A percentile compares a stretch with the other conserved stretches of the same genome.
phyloP scores from a whole-genome alignment of 2,329 filamentous ascomycete species.

The Pseudogymnoascus sp. region DNA sequence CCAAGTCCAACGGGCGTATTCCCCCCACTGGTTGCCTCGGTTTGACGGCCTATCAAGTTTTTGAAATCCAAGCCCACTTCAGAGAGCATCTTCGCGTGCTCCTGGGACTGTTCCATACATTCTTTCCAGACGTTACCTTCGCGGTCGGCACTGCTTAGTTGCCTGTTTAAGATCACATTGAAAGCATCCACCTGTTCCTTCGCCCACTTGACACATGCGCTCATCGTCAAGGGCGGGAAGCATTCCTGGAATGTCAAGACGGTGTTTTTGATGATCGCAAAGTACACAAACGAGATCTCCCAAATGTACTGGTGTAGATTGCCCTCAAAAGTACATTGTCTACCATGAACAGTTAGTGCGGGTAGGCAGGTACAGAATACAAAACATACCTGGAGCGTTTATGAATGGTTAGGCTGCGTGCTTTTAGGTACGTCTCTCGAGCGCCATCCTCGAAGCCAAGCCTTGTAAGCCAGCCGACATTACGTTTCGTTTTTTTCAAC shows the following conservation, averaged over 20 bases:
- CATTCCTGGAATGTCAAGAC: constrained; percentile 81
- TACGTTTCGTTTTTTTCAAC: constrained; percentile 67
- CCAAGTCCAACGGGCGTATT: not conserved
- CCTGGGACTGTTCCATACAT: constrained; percentile 74
- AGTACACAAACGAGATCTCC: constrained; percentile 92
- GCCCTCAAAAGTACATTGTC: constrained; percentile 91
- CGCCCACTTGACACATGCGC: constrained; percentile 96
- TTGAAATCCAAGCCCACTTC: constrained; percentile 88
- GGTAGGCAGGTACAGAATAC: constrained; percentile 1
- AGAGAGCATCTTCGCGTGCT: constrained; percentile 70
- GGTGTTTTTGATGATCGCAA: constrained; percentile 88
- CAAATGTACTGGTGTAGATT: constrained; percentile 90
- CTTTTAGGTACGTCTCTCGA: constrained; percentile 75
- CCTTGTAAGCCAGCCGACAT: constrained; percentile 76
- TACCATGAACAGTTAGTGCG: constrained; percentile 34
- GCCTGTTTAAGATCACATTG: constrained; percentile 72
- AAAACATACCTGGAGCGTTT: constrained; percentile 69
- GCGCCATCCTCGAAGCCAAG: constrained; percentile 88
- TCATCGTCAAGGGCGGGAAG: constrained; percentile 82
- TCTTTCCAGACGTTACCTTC: constrained; percentile 71
- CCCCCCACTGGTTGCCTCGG: not conserved
- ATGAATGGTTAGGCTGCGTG: constrained; percentile 69
- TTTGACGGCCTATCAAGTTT: constrained; percentile 58
- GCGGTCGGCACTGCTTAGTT: constrained; percentile 77
- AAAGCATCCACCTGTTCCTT: constrained; percentile 90